Evolutionary conservation across 345 rosid species (phyloP).

Genomic region (Eucalyptus sideroxylon): DNA sequence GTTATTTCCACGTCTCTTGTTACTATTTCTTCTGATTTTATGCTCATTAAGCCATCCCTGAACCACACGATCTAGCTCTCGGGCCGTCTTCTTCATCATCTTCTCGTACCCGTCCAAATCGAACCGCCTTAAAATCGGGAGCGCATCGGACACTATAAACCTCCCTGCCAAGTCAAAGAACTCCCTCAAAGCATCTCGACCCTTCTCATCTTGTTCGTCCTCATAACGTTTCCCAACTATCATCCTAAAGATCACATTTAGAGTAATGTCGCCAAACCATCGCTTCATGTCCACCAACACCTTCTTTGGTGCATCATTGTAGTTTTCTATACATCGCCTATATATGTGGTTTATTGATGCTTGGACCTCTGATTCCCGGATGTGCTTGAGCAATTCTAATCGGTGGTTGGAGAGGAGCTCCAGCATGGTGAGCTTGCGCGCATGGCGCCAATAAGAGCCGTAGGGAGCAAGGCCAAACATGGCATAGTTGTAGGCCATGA

Average conservation of each 20-base stretch:
- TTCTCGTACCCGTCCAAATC: constrained; percentile 17
- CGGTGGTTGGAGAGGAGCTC: constrained; percentile 21
- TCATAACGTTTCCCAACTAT: constrained; percentile 10
- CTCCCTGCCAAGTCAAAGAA: constrained; percentile 2
- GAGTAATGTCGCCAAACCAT: constrained; percentile 10
- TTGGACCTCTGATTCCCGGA: constrained; percentile 9
- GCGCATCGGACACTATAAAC: constrained; percentile 5
- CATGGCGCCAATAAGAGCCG: constrained; percentile 20
- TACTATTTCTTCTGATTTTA: background rate
- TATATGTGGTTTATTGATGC: background rate
- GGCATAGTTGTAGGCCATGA: constrained; percentile 5
- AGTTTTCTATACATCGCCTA: background rate
- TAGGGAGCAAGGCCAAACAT: constrained; percentile 10
- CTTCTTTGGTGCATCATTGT: background rate
- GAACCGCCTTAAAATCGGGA: constrained; percentile 17
- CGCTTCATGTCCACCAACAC: constrained; percentile 4
- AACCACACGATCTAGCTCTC: constrained; percentile 4
- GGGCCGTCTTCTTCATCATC: constrained; percentile 5
- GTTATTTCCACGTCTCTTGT: background rate
- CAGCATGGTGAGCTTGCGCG: constrained; percentile 12
- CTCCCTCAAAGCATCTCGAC: background rate
- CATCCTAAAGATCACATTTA: constrained; percentile 10
- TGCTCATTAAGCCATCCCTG: constrained; percentile 12
- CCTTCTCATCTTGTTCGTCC: background rate
- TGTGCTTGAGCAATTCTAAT: constrained; percentile 7